Base-by-base conservation (phyloP, 2,329 filamentous ascomycete species). In the Sphaceloma murrayae region DNA sequence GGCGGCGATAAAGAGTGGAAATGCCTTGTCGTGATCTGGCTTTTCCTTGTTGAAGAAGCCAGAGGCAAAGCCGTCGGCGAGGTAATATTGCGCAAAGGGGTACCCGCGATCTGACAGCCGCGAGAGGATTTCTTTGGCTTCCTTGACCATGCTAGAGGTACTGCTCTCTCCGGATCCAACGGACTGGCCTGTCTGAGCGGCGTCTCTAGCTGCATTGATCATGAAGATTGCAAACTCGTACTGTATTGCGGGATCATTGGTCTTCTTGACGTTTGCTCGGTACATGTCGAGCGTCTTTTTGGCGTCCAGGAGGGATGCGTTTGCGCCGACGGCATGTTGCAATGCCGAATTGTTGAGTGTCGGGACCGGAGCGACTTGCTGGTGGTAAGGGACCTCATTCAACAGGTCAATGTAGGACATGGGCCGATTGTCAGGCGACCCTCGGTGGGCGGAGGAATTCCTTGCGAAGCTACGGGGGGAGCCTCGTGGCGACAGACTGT, bases 261-360 rank as follows among this genome's bases (percentile, higher is more conserved):
- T 94, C 69, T 98, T 98, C 68, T 95, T 96, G 47, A 95, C 85
- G 58, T 96, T 98, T 45, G 82, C 81, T 33, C 89, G 77, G 62
- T 98, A 98, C 89, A 96, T 95, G 45, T 96, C 88, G 38, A 98
- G 75, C 1, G 91, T 98, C 66, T 96, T 88, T 58, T 89, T 85
- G 24, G 85, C 82, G 57, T 86, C 88, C 21, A 98, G 74, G 9
- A 98, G 72, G 14, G 88, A 94, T 3, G 89, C 89, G 66, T 94
- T 94, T 58, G 78, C 82, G 33, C 91, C 91, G 17, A 98, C 80
- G 11, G 77, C 80, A 46, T 74, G 78, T 48, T 85, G 81, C 38
- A 98, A 68, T 50, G 82, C 75, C 8, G 82, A 78, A 58, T 96
- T 95, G 62, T 93, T 85, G 48, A 94, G 72, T 19, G 75, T 68